These are phyloP conservation scores for Inga laurina DNA, from an alignment of 306 rosid genomes.

Conservation along the genomic window DNA sequence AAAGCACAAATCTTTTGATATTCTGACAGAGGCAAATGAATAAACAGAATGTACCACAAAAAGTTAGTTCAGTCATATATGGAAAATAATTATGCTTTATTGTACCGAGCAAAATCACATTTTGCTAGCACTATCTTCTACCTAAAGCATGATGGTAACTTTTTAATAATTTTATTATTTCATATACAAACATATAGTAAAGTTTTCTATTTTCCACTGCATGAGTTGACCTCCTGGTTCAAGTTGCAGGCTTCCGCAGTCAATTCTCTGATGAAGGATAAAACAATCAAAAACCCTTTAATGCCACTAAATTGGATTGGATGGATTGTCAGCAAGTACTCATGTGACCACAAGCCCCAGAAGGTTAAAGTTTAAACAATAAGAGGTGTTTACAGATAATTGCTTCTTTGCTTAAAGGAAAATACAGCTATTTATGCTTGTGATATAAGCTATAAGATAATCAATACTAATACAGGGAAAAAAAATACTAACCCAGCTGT, in stretches of 20 bases:
- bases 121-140: neutral
- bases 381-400: constrained; percentile 9
- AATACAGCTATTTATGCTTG: neutral
- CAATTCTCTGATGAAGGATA: neutral
- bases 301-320: neutral
- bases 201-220: neutral
- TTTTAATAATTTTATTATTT: neutral
- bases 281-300: neutral
- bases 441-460: constrained; percentile 15
- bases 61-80: neutral
- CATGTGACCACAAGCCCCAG: neutral
- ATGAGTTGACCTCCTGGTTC: neutral
- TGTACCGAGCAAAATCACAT: neutral
- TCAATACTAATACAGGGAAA: constrained; percentile 1
- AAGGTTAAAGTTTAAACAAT: constrained; percentile 17
- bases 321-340: neutral
- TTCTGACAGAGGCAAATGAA: neutral
- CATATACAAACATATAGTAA: neutral
- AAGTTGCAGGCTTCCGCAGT: neutral
- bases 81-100: neutral
- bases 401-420: constrained; percentile 17
- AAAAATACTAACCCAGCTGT: constrained; percentile 67
- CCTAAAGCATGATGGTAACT: neutral
- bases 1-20: neutral
- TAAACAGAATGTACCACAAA: neutral